Evolutionary conservation across 2,329 filamentous ascomycete genomes (phyloP).

Genomic region (Endoconidiophora laricicola): DNA sequence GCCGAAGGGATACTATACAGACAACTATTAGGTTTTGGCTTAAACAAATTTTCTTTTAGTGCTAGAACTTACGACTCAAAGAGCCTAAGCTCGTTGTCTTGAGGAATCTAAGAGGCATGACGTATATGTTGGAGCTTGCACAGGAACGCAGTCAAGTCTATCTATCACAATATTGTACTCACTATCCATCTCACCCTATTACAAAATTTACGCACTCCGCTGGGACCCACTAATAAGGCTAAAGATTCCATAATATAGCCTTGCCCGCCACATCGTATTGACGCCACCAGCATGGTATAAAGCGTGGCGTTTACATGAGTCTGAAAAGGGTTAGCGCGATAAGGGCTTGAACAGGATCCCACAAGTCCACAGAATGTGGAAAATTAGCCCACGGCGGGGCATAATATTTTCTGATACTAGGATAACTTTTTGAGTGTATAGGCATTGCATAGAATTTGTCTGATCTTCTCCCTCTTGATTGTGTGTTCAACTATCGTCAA

Average conservation of each 20-base stretch:
- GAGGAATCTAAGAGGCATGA: conserved; percentile 53
- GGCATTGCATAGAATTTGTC: conserved; percentile 19
- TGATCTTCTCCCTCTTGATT: conserved; percentile 17
- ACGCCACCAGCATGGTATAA: neutral
- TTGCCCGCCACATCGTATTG: conserved; percentile 3
- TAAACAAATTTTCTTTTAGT: conserved; percentile 14
- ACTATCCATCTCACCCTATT: conserved; percentile 2
- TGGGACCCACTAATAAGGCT: conserved; percentile 11
- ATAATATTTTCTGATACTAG: conserved; percentile 15
- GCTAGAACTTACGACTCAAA: conserved; percentile 37
- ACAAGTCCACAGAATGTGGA: conserved; percentile 19
- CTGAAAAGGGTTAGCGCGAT: conserved; percentile 7
- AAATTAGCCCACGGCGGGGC: conserved; percentile 9
- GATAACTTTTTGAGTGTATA: conserved; percentile 24
- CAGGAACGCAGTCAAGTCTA: neutral
- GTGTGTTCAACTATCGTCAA: conserved; percentile 21
- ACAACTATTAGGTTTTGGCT: conserved; percentile 4
- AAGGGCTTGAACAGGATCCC: conserved; percentile 13
- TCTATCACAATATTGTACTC: conserved; percentile 5
- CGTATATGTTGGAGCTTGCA: conserved; percentile 15
- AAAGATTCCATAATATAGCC: conserved; percentile 8
- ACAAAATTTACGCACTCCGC: conserved; percentile 12
- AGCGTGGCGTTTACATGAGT: neutral
- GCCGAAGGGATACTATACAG: conserved; percentile 41
- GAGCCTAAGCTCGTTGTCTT: conserved; percentile 41